Base-by-base conservation (phyloP, 805 yeast species). In the Danielozyma ontarioensis region DNA sequence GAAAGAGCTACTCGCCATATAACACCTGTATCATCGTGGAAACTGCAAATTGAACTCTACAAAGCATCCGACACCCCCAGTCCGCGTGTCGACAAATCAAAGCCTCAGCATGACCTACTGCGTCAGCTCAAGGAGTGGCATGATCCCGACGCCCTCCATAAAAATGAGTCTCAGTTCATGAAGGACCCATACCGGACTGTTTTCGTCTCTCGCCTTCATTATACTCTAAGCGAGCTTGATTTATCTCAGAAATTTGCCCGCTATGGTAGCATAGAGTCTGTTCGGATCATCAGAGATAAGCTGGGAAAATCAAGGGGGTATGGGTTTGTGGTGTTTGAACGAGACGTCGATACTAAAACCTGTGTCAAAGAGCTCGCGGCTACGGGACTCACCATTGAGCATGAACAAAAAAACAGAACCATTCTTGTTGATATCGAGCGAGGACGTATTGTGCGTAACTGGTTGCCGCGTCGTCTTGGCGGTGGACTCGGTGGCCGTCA, bases 401-500 rank as follows among this genome's bases (percentile, higher is more conserved):
- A 42, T 2, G 41, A 34, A 7, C 42, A 78, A 73, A 64, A 72
- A 15, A 32, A 71, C 5, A 60, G 88, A 29, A 60, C 68, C 4
- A 68, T 80, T 5, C 57, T 82, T n/a, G 83, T 80, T 1, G 94
- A 84, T 48, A 70, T 76, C 29, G 93, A 83, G 50, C 55, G 90
- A 37, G 83, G 87, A 2, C 59, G 93, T 29, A 55, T 76, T 1
- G 71, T 74, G 12, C 72, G 80, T 35, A 73, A 70, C 43, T 84
- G 89, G 83, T 71, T 68, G 35, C 93, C 94, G 1, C 53, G 83
- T 45, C 55, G 90, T 37, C 63, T 90, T 2, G 96, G 96, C 1
- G 97, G 97, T 3, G 97, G 97, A 0, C 57, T 84, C n/a, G 97
- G 97, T 3, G 96, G 96, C 1, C 66, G 93, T 35, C 77, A 78